These are phyloP conservation scores for Monosporascus sp. DNA, from an alignment of 2,329 filamentous ascomycete species.

Conservation along the genomic window DNA sequence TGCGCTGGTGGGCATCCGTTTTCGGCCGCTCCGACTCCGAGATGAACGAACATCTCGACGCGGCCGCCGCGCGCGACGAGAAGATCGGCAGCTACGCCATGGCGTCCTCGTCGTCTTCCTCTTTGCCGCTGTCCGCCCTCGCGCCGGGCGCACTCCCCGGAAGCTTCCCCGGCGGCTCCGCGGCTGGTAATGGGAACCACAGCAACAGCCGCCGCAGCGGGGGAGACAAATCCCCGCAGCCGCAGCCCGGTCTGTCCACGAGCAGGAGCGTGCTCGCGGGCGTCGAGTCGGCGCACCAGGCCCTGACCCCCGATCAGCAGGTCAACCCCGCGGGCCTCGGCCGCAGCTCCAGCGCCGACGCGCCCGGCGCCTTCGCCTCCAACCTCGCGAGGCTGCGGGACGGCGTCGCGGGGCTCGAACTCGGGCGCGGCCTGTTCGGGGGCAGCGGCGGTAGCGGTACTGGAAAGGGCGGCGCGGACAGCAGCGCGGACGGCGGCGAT, in stretches of 20 bases:
- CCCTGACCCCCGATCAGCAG: slow-evolving; percentile 35
- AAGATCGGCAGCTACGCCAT: slow-evolving; percentile 27
- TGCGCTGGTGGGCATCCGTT: slow-evolving; percentile 89
- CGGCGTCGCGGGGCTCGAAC: slow-evolving; percentile 40
- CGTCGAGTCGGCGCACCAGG: slow-evolving; percentile 53
- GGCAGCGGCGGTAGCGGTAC: slow-evolving; percentile 20
- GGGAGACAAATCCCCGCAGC: slow-evolving; percentile 6
- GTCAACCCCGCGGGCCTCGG: slow-evolving; percentile 30
- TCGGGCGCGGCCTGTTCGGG: slow-evolving; percentile 42
- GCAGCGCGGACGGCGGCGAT: background rate
- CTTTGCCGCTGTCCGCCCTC: slow-evolving; percentile 5
- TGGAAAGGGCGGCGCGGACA: background rate
- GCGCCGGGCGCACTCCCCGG: slow-evolving; percentile 19
- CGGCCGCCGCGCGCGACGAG: slow-evolving; percentile 44
- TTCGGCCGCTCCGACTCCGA: slow-evolving; percentile 85
- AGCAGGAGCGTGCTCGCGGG: slow-evolving; percentile 52
- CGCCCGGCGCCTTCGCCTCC: slow-evolving; percentile 37
- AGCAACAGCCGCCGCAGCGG: slow-evolving; percentile 14
- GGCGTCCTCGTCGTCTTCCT: slow-evolving; percentile 2
- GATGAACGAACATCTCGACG: slow-evolving; percentile 72
- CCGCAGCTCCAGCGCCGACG: slow-evolving; percentile 41
- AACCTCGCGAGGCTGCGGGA: slow-evolving; percentile 36
- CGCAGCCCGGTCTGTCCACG: slow-evolving; percentile 30
- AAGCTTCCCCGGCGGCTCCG: slow-evolving; percentile 30
- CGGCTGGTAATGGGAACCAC: slow-evolving; percentile 30